These are phyloP conservation scores for Phoma sp. DNA, from an alignment of 2,329 filamentous ascomycete genomes.

Conservation along the genomic window DNA sequence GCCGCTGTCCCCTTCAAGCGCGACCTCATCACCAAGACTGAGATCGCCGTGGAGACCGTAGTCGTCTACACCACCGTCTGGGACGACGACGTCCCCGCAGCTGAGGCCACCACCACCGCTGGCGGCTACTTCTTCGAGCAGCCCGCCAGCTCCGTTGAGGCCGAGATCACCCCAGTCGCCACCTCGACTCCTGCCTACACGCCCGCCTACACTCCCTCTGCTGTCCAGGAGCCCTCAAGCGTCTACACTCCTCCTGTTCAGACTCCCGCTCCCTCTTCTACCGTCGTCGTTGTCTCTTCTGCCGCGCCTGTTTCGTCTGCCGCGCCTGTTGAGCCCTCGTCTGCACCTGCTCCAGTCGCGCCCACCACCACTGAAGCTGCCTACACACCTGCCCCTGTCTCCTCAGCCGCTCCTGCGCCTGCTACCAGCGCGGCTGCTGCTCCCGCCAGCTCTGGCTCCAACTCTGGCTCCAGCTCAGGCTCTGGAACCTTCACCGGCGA, in stretches of 20 bases:
- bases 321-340: constrained; percentile 15
- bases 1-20: constrained; percentile 44
- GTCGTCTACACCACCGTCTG: constrained; percentile 46
- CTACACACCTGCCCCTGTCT: constrained; percentile 13
- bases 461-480: constrained; percentile 5
- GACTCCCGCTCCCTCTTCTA: constrained; percentile 5
- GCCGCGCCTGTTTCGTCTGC: constrained; percentile 6
- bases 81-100: constrained; percentile 28
- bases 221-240: constrained; percentile 18
- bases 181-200: constrained; percentile 16
- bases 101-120: constrained; percentile 25
- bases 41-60: constrained; percentile 43
- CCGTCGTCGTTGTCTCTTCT: background rate
- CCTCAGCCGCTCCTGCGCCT: constrained; percentile 8
- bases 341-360: constrained; percentile 13
- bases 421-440: constrained; percentile 2
- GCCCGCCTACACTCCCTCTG: constrained; percentile 19
- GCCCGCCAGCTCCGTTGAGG: constrained; percentile 24
- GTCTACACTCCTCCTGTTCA: constrained; percentile 20
- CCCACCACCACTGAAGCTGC: constrained; percentile 18
- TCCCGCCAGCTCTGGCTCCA: background rate
- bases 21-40: constrained; percentile 42
- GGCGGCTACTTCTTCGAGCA: constrained; percentile 31
- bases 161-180: constrained; percentile 22
- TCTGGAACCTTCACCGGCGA: constrained; percentile 24